These are phyloP conservation scores for Lentinula novae-zelandiae DNA, from an alignment of 1,284 basidiomycete species.

Conservation along the genomic window DNA sequence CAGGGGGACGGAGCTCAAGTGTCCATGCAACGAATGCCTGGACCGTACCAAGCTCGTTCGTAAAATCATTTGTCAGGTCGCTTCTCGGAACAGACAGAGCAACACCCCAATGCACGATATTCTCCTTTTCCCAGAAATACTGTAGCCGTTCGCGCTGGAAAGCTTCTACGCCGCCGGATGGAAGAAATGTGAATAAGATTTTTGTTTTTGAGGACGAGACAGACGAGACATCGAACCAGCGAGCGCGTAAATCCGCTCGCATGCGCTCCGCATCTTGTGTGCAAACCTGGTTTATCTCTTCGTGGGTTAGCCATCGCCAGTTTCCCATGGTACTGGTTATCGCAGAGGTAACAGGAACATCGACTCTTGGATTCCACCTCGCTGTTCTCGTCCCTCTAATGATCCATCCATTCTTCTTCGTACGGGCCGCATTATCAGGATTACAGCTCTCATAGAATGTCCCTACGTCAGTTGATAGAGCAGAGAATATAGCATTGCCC, in stretches of 20 bases:
- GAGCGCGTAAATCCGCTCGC: conserved; percentile 22
- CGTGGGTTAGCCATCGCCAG: conserved; percentile 33
- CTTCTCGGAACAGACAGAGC: conserved; percentile 9
- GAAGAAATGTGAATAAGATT: conserved; percentile 39
- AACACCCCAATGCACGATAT: conserved; percentile 37
- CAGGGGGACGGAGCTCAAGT: conserved; percentile 35
- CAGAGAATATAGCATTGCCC: conserved; percentile 40
- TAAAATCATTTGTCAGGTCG: conserved; percentile 8
- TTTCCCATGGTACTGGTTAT: not conserved
- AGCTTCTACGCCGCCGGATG: conserved; percentile 40
- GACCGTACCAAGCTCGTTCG: not conserved
- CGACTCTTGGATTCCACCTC: conserved; percentile 32
- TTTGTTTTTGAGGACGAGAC: not conserved
- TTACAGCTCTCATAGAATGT: conserved; percentile 50
- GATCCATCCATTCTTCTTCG: conserved; percentile 43
- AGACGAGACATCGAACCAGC: not conserved
- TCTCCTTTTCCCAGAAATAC: conserved; percentile 22
- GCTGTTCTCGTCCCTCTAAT: conserved; percentile 38
- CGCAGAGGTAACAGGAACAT: not conserved
- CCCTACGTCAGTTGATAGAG: conserved; percentile 65
- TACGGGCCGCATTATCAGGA: conserved; percentile 18
- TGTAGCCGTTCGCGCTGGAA: conserved; percentile 34
- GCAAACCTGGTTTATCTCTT: conserved; percentile 28
- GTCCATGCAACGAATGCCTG: conserved; percentile 50
- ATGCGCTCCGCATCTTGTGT: conserved; percentile 31